Evolutionary conservation across 2,329 filamentous ascomycete genomes (phyloP).

Genomic region (Talaromyces funiculosus): DNA sequence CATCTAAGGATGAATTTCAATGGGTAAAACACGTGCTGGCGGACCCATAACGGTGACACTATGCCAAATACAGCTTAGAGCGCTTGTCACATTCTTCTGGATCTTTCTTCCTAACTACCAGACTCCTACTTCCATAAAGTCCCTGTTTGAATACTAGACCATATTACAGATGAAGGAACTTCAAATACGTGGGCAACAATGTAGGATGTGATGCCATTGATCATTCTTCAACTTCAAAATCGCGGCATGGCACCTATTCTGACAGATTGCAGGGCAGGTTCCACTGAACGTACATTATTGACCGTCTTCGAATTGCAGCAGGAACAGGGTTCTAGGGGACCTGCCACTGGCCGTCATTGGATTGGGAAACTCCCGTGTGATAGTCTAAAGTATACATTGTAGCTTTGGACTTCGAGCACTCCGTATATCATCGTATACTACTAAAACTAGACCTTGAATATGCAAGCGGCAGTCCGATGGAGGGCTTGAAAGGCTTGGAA

Average conservation of each 20-base stretch:
- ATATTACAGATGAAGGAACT: background rate
- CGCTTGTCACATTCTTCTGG: background rate
- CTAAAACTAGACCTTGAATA: background rate
- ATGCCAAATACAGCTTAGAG: background rate
- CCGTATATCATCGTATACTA: background rate
- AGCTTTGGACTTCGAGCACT: background rate
- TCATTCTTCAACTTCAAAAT: background rate
- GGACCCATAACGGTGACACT: background rate
- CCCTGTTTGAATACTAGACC: background rate
- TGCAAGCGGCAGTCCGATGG: background rate
- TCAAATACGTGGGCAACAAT: background rate
- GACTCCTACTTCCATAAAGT: background rate
- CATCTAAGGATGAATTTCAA: background rate
- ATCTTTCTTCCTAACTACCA: background rate
- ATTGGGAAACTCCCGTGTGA: background rate
- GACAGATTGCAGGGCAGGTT: background rate
- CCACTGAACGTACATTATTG: background rate
- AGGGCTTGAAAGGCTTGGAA: background rate
- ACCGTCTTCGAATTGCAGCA: background rate
- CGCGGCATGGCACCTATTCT: background rate
- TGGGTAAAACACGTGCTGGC: background rate
- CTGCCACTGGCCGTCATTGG: background rate
- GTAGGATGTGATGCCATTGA: background rate
- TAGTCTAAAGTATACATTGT: background rate
- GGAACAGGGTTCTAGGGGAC: background rate